Conservation (phyloP, 176 grass and related monocot species). For the Zoysia japonica region DNA sequence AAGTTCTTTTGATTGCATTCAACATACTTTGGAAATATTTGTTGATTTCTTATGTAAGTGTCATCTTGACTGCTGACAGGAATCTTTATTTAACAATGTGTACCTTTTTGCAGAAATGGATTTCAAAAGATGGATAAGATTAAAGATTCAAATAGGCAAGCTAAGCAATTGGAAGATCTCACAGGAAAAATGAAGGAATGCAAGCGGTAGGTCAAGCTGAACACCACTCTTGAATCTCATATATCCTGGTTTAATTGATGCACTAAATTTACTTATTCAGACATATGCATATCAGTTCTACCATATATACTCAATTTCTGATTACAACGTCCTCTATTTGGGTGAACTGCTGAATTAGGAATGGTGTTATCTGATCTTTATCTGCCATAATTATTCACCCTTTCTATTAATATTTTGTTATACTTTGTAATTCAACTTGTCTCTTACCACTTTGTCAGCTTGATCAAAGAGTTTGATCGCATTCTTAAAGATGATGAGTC, state of each 20-base stretch:
- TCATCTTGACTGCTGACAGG: neutral
- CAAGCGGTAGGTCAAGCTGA: slow-evolving; percentile 61
- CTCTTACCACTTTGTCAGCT: slow-evolving; percentile 37
- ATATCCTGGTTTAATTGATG: neutral
- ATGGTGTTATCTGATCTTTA: slow-evolving; percentile 19
- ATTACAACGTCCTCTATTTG: neutral
- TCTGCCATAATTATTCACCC: neutral
- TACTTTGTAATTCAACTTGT: neutral
- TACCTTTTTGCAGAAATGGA: slow-evolving; percentile 77
- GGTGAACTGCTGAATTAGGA: neutral
- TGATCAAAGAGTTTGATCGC: slow-evolving; percentile 92
- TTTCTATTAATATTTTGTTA: slow-evolving; percentile 3
- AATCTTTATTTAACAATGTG: neutral
- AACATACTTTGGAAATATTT: neutral
- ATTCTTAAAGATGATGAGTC: slow-evolving; percentile 83
- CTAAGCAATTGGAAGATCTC: slow-evolving; percentile 90
- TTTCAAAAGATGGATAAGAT: slow-evolving; percentile 99
- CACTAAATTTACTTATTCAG: slow-evolving; percentile 3
- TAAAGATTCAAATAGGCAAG: slow-evolving; percentile 90
- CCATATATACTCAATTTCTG: neutral
- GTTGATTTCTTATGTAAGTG: neutral
- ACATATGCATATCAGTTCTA: neutral
- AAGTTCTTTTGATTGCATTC: neutral
- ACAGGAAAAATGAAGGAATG: slow-evolving; percentile 97
- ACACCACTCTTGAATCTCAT: slow-evolving; percentile 28